Evolutionary conservation across 2,329 filamentous ascomycete genomes (phyloP).

Genomic region (Phaeophleospora eucalypticola): DNA sequence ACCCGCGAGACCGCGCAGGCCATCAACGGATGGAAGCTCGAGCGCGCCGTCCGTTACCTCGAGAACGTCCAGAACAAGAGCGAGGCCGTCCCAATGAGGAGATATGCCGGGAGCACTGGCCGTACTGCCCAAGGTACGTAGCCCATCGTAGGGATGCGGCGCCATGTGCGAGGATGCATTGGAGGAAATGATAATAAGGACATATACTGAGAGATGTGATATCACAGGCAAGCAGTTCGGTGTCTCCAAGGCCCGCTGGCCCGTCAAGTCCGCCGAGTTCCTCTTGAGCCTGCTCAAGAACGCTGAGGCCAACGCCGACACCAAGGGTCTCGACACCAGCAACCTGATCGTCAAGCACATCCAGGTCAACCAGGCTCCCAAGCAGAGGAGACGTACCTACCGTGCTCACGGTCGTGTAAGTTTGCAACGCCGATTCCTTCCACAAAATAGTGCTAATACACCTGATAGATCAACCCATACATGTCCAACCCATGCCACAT

Average conservation of each 20-base stretch:
- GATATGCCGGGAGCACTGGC: constrained; percentile 93
- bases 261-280: constrained; percentile 98
- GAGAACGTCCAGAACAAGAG: constrained; percentile 96
- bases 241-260: constrained; percentile 97
- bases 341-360: constrained; percentile 99
- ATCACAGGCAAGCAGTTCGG: constrained; percentile 92
- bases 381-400: constrained; percentile 99
- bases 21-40: constrained; percentile 98
- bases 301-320: constrained; percentile 93
- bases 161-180: constrained; percentile 38
- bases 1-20: constrained; percentile 98
- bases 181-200: constrained; percentile 16
- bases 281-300: constrained; percentile 96
- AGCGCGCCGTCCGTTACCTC: constrained; percentile 92
- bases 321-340: constrained; percentile 94
- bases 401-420: constrained; percentile 99
- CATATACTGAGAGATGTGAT: constrained; percentile 28
- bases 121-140: constrained; percentile 84
- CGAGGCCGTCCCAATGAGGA: constrained; percentile 97
- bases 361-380: constrained; percentile 99
- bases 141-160: constrained; percentile 30
- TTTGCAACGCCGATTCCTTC: constrained; percentile 32
- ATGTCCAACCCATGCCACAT: constrained; percentile 99
- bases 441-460: background rate
- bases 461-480: constrained; percentile 94